Conservation (phyloP, 176 grass and related monocot genomes). For the Zea mays region DNA sequence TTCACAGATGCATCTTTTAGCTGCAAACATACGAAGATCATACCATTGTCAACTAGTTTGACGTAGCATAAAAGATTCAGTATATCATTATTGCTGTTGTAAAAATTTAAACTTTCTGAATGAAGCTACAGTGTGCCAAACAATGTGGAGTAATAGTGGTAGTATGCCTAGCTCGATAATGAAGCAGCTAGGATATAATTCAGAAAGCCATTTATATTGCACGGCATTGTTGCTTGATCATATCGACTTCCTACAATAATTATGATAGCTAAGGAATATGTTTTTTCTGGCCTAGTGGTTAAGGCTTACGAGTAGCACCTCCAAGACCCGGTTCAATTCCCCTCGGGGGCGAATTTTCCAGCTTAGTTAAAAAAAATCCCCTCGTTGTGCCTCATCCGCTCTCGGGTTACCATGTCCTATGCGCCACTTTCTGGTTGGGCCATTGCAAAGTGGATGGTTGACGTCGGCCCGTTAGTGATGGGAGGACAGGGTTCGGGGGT, state of each 20-base stretch:
- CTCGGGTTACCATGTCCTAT: too few relatives aligned
- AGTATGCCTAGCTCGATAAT: slow-evolving; percentile 3
- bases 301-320: too few relatives aligned
- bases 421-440: too few relatives aligned
- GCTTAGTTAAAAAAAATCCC: too few relatives aligned
- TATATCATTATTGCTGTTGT: slow-evolving; percentile 29
- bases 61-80: slow-evolving; percentile 18
- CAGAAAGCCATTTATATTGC: slow-evolving; percentile 29
- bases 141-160: slow-evolving; percentile 19
- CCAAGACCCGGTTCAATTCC: too few relatives aligned
- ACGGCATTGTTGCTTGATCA: slow-evolving; percentile 8
- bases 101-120: slow-evolving; percentile 19
- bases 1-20: slow-evolving; percentile 18
- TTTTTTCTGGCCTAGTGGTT: background rate
- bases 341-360: too few relatives aligned
- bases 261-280: slow-evolving; percentile 18
- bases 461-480: too few relatives aligned
- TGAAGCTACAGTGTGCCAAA: background rate
- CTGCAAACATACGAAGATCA: background rate
- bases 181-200: background rate
- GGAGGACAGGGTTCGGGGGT: too few relatives aligned
- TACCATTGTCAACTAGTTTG: background rate
- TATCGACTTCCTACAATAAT: slow-evolving; percentile 25
- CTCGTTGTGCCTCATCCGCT: too few relatives aligned
- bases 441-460: too few relatives aligned